Evolutionary conservation across 2,329 filamentous ascomycete species (phyloP).

Genomic region (Aspergillus carbonarius): DNA sequence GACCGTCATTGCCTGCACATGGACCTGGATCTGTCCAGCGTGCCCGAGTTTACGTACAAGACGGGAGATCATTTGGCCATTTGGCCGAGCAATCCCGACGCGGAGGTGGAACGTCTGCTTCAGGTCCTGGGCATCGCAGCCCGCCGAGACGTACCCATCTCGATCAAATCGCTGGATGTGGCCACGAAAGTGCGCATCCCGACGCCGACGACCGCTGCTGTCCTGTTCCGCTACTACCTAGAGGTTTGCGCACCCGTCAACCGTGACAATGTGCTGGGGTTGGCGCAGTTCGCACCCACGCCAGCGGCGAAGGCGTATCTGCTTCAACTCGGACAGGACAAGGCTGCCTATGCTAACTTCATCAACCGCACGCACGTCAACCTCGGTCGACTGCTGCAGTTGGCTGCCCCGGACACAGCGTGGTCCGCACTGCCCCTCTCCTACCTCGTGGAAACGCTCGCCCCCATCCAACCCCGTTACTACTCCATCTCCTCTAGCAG

Average conservation of each 20-base stretch:
- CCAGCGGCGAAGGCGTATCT: conserved; percentile 78
- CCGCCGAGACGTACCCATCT: conserved; percentile 44
- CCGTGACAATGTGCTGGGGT: conserved; percentile 77
- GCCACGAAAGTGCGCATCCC: conserved; percentile 84
- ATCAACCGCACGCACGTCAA: conserved; percentile 75
- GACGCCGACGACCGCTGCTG: conserved; percentile 84
- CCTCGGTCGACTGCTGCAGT: conserved; percentile 44
- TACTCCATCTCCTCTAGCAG: conserved; percentile 83
- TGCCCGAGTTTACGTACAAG: conserved; percentile 77
- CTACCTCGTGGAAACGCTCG: conserved; percentile 80
- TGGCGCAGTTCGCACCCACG: conserved; percentile 79
- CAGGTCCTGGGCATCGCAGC: conserved; percentile 64
- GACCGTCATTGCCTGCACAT: conserved; percentile 86
- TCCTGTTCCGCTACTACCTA: conserved; percentile 83
- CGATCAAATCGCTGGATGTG: conserved; percentile 56
- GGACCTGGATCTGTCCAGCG: conserved; percentile 80
- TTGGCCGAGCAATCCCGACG: conserved; percentile 86
- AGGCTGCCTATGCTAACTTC: conserved; percentile 79
- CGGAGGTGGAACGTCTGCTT: conserved; percentile 80
- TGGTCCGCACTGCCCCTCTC: conserved; percentile 85
- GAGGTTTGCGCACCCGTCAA: conserved; percentile 92
- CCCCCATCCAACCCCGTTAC: conserved; percentile 87
- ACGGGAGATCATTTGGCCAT: conserved; percentile 90
- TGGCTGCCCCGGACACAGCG: conserved; percentile 64
- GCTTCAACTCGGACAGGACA: conserved; percentile 76